Percentiles rank a stretch among this genome's conserved stretches.
Evolutionary conservation across 129 eudicot genomes (phyloP).

Genomic region (Artemisia annua): DNA sequence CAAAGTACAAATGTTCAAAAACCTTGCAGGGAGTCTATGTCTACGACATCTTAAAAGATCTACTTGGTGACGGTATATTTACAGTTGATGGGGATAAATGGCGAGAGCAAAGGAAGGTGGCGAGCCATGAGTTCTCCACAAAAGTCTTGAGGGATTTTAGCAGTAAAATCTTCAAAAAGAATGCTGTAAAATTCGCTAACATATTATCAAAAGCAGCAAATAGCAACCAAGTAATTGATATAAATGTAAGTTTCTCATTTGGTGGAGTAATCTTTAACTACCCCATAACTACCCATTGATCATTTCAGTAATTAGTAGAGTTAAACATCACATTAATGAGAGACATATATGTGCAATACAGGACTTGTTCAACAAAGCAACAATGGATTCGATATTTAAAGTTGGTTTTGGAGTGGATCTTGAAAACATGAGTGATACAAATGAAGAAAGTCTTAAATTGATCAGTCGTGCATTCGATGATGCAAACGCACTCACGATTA

Average conservation of each 20-base stretch:
- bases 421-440: slow-evolving; percentile 55
- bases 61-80: slow-evolving; percentile 66
- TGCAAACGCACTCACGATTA: slow-evolving; percentile 38
- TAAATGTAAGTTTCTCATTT: slow-evolving; percentile 38
- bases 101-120: slow-evolving; percentile 57
- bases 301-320: background rate
- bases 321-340: background rate
- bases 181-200: slow-evolving; percentile 49
- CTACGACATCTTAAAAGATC: slow-evolving; percentile 12
- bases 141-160: slow-evolving; percentile 26
- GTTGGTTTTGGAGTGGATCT: slow-evolving; percentile 63
- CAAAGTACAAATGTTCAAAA: too few species aligned
- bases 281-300: too few species aligned
- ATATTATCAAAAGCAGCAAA: slow-evolving; percentile 47
- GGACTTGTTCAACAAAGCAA: slow-evolving; percentile 63
- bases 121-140: slow-evolving; percentile 57
- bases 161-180: slow-evolving; percentile 32
- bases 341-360: slow-evolving; percentile 1
- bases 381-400: slow-evolving; percentile 59
- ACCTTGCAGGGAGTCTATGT: too few species aligned
- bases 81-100: slow-evolving; percentile 65
- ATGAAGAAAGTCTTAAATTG: slow-evolving; percentile 49
- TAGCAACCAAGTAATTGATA: slow-evolving; percentile 36
- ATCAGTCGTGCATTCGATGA: slow-evolving; percentile 52
- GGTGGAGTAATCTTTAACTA: too few species aligned